phyloP scores from a whole-genome alignment of 768 basidiomycete genomes.

The Termitomyces sp. region DNA sequence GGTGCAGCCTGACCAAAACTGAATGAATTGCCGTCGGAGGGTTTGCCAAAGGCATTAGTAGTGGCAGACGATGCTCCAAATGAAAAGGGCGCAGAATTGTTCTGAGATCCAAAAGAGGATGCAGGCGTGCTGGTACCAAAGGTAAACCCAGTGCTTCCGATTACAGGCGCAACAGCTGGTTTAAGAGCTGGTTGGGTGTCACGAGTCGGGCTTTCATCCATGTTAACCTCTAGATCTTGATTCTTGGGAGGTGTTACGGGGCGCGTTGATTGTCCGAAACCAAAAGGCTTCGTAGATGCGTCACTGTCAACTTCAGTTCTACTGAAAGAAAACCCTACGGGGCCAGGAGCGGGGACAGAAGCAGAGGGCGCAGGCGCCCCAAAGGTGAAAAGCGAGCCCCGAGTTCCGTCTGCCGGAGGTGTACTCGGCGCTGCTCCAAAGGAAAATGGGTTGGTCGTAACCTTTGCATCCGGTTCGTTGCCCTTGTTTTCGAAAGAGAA shows the following conservation, averaged over 20 bases:
- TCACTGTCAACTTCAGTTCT: constrained; percentile 37
- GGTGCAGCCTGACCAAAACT: constrained; percentile 40
- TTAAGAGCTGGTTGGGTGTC: constrained; percentile 43
- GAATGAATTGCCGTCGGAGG: constrained; percentile 40
- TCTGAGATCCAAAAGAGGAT: constrained; percentile 25
- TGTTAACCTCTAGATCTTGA: constrained; percentile 60
- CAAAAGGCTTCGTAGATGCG: constrained; percentile 44
- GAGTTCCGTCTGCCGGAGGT: constrained; percentile 27
- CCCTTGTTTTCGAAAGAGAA: constrained; percentile 14
- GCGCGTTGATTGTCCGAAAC: constrained; percentile 44
- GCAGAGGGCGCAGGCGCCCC: constrained; percentile 20
- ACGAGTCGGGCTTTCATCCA: constrained; percentile 79
- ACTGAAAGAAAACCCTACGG: constrained; percentile 45
- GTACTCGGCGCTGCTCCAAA: constrained; percentile 36
- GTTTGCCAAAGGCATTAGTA: constrained; percentile 45
- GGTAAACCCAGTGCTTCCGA: constrained; percentile 39
- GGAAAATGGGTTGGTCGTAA: constrained; percentile 30
- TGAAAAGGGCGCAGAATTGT: constrained; percentile 27
- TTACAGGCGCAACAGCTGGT: constrained; percentile 29
- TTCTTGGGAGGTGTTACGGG: constrained; percentile 63
- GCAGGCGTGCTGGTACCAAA: constrained; percentile 33
- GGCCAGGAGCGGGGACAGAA: constrained; percentile 18
- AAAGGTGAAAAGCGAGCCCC: constrained; percentile 30
- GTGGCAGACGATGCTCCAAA: constrained; percentile 34
- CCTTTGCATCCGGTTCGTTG: constrained; percentile 8